Evolutionary conservation across 2,329 filamentous ascomycete species (phyloP).

Genomic region (Nothophoma quercina): DNA sequence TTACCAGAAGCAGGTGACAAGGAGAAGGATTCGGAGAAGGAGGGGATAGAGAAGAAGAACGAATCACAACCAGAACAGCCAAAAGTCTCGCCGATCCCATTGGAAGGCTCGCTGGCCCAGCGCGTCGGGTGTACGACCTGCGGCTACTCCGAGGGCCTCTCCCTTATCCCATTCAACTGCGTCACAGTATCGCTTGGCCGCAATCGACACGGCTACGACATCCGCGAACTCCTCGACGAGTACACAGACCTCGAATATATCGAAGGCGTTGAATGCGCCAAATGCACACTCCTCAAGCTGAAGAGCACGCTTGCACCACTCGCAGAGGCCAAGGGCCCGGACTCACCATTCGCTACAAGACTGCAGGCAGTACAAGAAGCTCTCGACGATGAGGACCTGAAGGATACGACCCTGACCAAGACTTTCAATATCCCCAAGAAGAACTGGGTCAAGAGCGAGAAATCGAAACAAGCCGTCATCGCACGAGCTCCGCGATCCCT

Average conservation of each 20-base stretch:
- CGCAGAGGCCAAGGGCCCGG: constrained; percentile 37
- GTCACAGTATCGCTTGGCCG: constrained; percentile 82
- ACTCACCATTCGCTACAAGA: constrained; percentile 59
- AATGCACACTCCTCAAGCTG: constrained; percentile 78
- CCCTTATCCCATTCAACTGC: constrained; percentile 92
- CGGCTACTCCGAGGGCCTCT: constrained; percentile 85
- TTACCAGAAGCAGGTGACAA: constrained; percentile 19
- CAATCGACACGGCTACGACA: constrained; percentile 67
- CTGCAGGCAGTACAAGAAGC: constrained; percentile 73
- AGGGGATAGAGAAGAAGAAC: constrained; percentile 14
- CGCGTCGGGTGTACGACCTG: constrained; percentile 87
- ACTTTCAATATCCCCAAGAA: constrained; percentile 61
- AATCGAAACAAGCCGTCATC: constrained; percentile 88
- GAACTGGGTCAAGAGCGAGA: constrained; percentile 77
- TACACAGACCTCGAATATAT: constrained; percentile 88
- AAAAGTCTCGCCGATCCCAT: constrained; percentile 68
- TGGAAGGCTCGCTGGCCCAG: constrained; percentile 88
- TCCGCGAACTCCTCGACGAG: constrained; percentile 81
- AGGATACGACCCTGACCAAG: constrained; percentile 59
- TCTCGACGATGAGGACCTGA: constrained; percentile 79
- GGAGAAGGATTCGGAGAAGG: constrained; percentile 6
- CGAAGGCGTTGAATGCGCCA: constrained; percentile 87
- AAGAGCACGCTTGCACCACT: constrained; percentile 50
- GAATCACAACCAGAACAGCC: constrained; percentile 16
- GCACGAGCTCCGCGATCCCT: constrained; percentile 82